Percentiles rank a stretch among this genome's conserved stretches.
These are phyloP conservation scores for Mortierella sp. DNA, from an alignment of 371 early-diverging fungal genomes.

Conservation along the genomic window DNA sequence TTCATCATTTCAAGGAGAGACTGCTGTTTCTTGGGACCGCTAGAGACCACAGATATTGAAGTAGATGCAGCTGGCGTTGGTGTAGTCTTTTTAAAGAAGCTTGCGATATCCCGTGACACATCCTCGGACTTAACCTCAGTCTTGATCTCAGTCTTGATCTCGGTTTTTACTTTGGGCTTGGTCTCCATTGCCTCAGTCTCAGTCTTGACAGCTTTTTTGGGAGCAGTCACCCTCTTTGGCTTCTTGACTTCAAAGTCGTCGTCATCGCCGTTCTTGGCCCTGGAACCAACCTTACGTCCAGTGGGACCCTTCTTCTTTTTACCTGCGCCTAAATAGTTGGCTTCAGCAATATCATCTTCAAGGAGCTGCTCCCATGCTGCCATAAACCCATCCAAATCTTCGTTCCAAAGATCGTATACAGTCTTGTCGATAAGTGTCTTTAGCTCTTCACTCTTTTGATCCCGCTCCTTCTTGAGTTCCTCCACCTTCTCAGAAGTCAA, in stretches of 20 bases:
- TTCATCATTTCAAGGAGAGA: conserved; percentile 52
- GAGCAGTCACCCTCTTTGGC: conserved; percentile 20
- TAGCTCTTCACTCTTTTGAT: conserved; percentile 77
- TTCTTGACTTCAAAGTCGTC: conserved; percentile 37
- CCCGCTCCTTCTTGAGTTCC: conserved; percentile 80
- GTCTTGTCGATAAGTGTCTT: conserved; percentile 74
- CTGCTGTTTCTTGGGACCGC: conserved; percentile 41
- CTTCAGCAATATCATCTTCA: conserved; percentile 40
- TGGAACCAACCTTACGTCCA: conserved; percentile 20
- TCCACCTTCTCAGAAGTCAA: conserved; percentile 95
- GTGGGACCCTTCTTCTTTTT: conserved; percentile 19
- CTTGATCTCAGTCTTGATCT: conserved; percentile 23
- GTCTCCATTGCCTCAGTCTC: conserved; percentile 16
- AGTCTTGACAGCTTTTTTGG: conserved; percentile 25
- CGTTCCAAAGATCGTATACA: conserved; percentile 90
- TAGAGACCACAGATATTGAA: conserved; percentile 8
- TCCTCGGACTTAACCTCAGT: conserved; percentile 15
- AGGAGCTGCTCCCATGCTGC: conserved; percentile 77
- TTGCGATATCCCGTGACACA: conserved; percentile 4
- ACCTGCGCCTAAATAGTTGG: conserved; percentile 34
- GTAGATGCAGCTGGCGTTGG: conserved; percentile 14
- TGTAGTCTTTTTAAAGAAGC: conserved; percentile 19
- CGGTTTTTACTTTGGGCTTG: conserved; percentile 19
- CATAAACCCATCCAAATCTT: conserved; percentile 86
- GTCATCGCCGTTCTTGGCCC: conserved; percentile 31